Base-by-base conservation (phyloP, 129 eudicot species). In the Lonicera japonica region DNA sequence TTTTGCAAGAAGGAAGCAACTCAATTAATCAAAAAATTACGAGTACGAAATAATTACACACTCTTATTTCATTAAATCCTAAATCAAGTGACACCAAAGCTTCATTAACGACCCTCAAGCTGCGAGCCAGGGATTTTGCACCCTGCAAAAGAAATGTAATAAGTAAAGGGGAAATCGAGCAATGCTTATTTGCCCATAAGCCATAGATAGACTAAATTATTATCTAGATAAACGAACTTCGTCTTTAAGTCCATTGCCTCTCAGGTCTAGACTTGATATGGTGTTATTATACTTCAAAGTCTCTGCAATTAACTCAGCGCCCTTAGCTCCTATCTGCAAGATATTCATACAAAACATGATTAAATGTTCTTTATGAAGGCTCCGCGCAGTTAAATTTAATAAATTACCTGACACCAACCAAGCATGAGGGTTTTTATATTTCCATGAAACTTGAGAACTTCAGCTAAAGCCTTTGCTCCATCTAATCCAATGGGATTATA, bases 401-500 rank as follows among this genome's bases (percentile, higher is more conserved):
- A 45, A 50, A 29, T 65, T 76, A 92, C 98, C 96, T 92, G 95
- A 77, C 98, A 92, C 98, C 98, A 92, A 71, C 98, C 98, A 51
- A 92, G 90, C 87, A 80, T 85, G 46, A 92, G 90, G 41, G 78
- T 80, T 74, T 87, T 84, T 50, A 92, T 66, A 74, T 82, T 92
- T 58, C 98, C 98, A 71, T 92, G 88, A 76, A 87, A 87, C 54
- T 92, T 92, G 45, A 92, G 98, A 76, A 87, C 81, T 10, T 92
- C 98, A 34, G 85, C 81, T 63, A 92, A 74, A 65, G 88, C 96
- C 75, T 82, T 92, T n/a, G 94, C 95, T 19, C 96, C 98, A 46
- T 92, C 95, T 18, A 95, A 85, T 34, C 98, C 98, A 63, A 92
- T 87, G 24, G 96, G 98, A 82, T 92, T 92, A 74, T 92, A 92